phyloP scores from a whole-genome alignment of 495 filamentous ascomycete species.

The Monascus purpureus region DNA sequence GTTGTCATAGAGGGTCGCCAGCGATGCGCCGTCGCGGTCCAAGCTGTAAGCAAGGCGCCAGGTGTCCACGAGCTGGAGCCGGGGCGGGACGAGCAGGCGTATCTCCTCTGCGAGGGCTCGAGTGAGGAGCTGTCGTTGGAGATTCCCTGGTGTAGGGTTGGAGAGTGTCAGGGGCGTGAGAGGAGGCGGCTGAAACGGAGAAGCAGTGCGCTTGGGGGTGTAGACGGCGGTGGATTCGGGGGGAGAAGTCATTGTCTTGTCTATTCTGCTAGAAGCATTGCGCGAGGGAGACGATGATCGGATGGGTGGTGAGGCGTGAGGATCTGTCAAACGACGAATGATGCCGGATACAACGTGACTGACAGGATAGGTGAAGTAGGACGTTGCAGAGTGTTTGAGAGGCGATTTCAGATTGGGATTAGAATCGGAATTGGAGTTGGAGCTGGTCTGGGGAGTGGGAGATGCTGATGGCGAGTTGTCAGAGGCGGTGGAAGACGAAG shows the following conservation, averaged over 20 bases:
- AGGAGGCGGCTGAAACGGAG: conserved; percentile 47
- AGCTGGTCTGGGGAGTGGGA: conserved; percentile 15
- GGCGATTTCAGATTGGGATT: conserved; percentile 3
- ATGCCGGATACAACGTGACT: conserved; percentile 38
- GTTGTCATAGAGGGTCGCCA: conserved; percentile 75
- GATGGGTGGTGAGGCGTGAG: conserved; percentile 7
- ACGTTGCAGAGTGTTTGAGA: conserved; percentile 24
- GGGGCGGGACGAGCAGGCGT: conserved; percentile 69
- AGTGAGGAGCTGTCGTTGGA: conserved; percentile 44
- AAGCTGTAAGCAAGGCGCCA: conserved; percentile 83
- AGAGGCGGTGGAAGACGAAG: conserved; percentile 7
- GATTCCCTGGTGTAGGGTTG: conserved; percentile 5
- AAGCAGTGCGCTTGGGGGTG: conserved; percentile 39
- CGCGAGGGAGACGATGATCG: conserved; percentile 8
- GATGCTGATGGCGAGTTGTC: conserved; percentile 20
- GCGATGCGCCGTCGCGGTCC: conserved; percentile 81
- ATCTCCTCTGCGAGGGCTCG: conserved; percentile 83
- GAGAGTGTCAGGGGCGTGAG: conserved; percentile 39
- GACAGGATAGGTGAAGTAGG: conserved; percentile 43
- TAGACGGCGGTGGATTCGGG: conserved; percentile 22
- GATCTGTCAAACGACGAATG: conserved; percentile 39
- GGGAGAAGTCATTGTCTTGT: conserved; percentile 13
- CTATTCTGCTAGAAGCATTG: conserved; percentile 6
- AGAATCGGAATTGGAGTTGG: conserved; percentile 4
- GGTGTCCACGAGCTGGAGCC: conserved; percentile 72